phyloP scores from a whole-genome alignment of 345 rosid genomes.

The Arabidopsis arenosa region DNA sequence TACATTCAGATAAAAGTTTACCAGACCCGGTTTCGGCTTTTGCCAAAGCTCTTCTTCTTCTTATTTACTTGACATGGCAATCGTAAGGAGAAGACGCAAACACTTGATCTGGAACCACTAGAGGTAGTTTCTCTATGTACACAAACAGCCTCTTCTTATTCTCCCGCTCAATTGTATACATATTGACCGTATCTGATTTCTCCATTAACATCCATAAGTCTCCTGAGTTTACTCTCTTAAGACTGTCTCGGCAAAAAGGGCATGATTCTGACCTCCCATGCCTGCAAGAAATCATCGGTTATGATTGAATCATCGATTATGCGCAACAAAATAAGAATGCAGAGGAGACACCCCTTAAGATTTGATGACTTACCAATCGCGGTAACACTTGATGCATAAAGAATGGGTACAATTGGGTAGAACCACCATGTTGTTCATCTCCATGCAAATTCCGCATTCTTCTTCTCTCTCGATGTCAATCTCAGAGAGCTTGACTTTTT shows the following conservation, averaged over 20 bases:
- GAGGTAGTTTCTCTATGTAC: conserved; percentile 77
- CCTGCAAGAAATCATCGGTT: conserved; percentile 51
- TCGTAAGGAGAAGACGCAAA: conserved; percentile 54
- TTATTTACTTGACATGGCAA: conserved; percentile 54
- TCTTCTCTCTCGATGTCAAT: conserved; percentile 68
- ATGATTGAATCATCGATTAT: neutral
- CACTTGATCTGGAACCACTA: conserved; percentile 59
- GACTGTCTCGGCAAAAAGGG: conserved; percentile 80
- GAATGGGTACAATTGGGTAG: conserved; percentile 80
- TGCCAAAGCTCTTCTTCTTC: conserved; percentile 14
- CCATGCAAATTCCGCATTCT: conserved; percentile 88
- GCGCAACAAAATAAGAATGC: neutral
- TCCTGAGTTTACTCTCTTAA: conserved; percentile 63
- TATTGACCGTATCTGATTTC: conserved; percentile 54
- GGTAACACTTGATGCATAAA: conserved; percentile 71
- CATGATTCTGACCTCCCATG: conserved; percentile 74
- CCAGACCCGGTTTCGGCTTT: conserved; percentile 36
- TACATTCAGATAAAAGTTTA: conserved; percentile 31
- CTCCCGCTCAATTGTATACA: conserved; percentile 53
- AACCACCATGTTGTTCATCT: conserved; percentile 65
- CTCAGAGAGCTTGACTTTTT: conserved; percentile 57
- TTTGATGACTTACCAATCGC: conserved; percentile 58
- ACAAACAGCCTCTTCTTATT: conserved; percentile 63
- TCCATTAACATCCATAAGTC: conserved; percentile 79
- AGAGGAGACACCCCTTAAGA: neutral